Percentiles rank a stretch among this genome's conserved stretches.
phyloP scores from a whole-genome alignment of 495 filamentous ascomycete species.

The Hypoxylon crocopeplum region DNA sequence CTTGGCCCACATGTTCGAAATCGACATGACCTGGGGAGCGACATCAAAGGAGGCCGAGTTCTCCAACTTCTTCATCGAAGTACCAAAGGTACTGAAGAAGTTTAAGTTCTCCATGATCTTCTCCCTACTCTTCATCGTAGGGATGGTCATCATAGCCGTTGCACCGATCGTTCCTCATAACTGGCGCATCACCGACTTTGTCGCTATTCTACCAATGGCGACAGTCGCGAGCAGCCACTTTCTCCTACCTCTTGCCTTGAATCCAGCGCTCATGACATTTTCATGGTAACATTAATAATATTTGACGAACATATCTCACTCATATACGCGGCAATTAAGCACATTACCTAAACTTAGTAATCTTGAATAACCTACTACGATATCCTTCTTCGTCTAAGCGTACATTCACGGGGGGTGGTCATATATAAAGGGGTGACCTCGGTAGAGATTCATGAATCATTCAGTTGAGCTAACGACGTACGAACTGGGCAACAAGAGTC shows the following conservation, averaged over 20 bases:
- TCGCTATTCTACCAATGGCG: slow-evolving; percentile 81
- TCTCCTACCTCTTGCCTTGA: slow-evolving; percentile 73
- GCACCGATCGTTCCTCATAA: slow-evolving; percentile 67
- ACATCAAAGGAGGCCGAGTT: slow-evolving; percentile 76
- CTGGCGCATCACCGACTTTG: slow-evolving; percentile 78
- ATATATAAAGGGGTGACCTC: slow-evolving; percentile 1
- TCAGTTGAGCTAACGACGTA: not conserved
- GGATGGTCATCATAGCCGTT: slow-evolving; percentile 72
- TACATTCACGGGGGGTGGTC: not conserved
- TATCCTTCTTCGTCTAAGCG: too few relatives aligned
- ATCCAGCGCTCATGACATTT: slow-evolving; percentile 83
- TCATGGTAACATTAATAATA: slow-evolving; percentile 74
- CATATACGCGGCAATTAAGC: too few relatives aligned
- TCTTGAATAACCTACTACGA: too few relatives aligned
- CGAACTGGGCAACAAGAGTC: too few relatives aligned
- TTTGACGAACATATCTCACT: too few relatives aligned
- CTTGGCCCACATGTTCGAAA: slow-evolving; percentile 73
- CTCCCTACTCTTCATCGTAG: slow-evolving; percentile 63
- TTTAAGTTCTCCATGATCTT: slow-evolving; percentile 82
- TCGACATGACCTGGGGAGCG: slow-evolving; percentile 75
- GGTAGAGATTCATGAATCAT: slow-evolving; percentile 1
- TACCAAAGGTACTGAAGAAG: slow-evolving; percentile 75
- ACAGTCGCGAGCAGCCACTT: slow-evolving; percentile 74
- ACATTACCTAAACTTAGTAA: too few relatives aligned
- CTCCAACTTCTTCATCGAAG: slow-evolving; percentile 81